Evolutionary conservation across 2,329 filamentous ascomycete genomes (phyloP).

Genomic region (Cucurbitaria berberidis): DNA sequence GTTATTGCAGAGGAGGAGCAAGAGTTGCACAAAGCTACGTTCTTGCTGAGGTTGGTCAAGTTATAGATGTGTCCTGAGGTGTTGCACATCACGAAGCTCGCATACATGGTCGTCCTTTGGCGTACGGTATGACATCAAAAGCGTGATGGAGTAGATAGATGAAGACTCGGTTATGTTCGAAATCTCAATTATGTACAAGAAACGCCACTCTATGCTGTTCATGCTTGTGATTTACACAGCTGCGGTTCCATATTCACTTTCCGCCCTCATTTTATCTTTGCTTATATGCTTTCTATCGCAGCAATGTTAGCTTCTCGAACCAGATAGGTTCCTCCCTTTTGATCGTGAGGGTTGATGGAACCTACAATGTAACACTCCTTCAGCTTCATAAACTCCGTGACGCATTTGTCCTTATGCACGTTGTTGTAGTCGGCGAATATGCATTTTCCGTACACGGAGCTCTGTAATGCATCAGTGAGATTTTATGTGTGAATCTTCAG

Average conservation of each 20-base stretch:
- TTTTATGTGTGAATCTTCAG: not conserved
- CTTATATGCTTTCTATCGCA: conserved; percentile 39
- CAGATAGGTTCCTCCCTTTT: not conserved
- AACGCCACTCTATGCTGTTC: not conserved
- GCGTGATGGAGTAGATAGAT: conserved; percentile 19
- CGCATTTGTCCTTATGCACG: conserved; percentile 89
- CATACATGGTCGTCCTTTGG: not conserved
- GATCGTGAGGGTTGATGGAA: not conserved
- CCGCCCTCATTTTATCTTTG: conserved; percentile 28
- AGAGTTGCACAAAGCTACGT: conserved; percentile 82
- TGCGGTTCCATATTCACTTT: not conserved
- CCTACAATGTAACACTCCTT: conserved; percentile 88
- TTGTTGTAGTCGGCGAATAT: conserved; percentile 89
- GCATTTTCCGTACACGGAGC: conserved; percentile 87
- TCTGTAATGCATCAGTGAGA: conserved; percentile 57
- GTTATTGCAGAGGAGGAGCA: conserved; percentile 84
- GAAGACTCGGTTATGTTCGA: not conserved
- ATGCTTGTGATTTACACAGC: not conserved
- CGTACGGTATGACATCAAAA: conserved; percentile 19
- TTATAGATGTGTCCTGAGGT: conserved; percentile 53
- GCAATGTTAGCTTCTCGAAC: not conserved
- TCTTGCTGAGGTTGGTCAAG: conserved; percentile 77
- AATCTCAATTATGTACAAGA: conserved; percentile 3
- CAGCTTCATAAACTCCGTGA: conserved; percentile 79
- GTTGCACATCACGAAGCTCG: not conserved